These are phyloP conservation scores for Mycena polygramma DNA, from an alignment of 768 basidiomycete genomes.

Conservation along the genomic window DNA sequence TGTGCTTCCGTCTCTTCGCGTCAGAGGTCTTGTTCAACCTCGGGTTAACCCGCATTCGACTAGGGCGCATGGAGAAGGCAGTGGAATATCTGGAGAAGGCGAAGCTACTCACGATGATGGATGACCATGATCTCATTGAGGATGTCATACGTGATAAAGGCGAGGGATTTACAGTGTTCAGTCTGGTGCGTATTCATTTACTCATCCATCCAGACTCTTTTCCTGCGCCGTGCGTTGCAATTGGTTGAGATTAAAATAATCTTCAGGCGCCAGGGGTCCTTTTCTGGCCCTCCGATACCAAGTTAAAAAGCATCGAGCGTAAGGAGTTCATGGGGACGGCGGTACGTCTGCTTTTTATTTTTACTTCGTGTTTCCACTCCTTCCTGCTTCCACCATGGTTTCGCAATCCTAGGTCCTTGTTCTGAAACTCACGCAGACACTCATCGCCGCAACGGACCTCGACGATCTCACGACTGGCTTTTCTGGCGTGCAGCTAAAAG, in stretches of 20 bases:
- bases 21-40: constrained; percentile 32
- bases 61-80: constrained; percentile 25
- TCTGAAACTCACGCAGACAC: not conserved
- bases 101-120: constrained; percentile 3
- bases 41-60: constrained; percentile 17
- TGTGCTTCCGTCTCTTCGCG: constrained; percentile 25
- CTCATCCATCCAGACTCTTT: not conserved
- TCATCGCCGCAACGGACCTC: not conserved
- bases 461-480: not conserved
- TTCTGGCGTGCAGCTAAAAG: not conserved
- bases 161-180: constrained; percentile 30
- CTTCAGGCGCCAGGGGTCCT: constrained; percentile 20
- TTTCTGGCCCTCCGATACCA: constrained; percentile 18
- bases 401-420: too few relatives aligned
- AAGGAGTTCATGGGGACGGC: constrained; percentile 24
- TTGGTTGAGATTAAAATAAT: too few relatives aligned
- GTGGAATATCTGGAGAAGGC: constrained; percentile 23
- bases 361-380: too few relatives aligned
- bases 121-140: constrained; percentile 30
- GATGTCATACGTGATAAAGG: constrained; percentile 14
- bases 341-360: constrained; percentile 3
- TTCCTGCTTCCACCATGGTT: too few relatives aligned
- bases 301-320: constrained; percentile 8
- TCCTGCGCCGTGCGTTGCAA: not conserved
- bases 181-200: constrained; percentile 18